A percentile compares a stretch with the other conserved stretches of the same genome.
phyloP scores from a whole-genome alignment of 495 filamentous ascomycete species.

The Sabuloglossum arenarium region DNA sequence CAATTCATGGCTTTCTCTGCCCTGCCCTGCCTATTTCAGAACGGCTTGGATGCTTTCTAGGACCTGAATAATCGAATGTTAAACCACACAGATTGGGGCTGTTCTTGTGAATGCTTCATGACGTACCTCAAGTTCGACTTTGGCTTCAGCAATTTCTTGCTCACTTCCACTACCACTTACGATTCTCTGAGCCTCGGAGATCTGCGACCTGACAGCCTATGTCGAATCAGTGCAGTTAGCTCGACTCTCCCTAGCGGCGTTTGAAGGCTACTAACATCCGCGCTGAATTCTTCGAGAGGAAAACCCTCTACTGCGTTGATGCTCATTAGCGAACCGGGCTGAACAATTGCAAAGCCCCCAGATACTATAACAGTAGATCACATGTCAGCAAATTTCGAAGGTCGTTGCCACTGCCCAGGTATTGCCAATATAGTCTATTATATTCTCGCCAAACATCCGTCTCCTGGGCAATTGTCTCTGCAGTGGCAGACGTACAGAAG shows the following conservation, averaged over 20 bases:
- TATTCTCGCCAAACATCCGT: neutral
- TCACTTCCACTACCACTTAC: conserved; percentile 78
- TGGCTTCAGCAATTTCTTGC: conserved; percentile 94
- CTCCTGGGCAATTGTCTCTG: neutral
- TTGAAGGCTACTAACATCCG: conserved; percentile 32
- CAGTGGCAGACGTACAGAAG: conserved; percentile 55
- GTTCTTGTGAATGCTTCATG: neutral
- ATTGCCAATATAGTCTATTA: neutral
- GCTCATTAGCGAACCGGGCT: conserved; percentile 84
- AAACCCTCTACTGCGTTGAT: conserved; percentile 96
- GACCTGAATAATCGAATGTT: neutral
- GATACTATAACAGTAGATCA: conserved; percentile 38
- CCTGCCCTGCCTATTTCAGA: neutral
- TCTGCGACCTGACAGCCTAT: conserved; percentile 48
- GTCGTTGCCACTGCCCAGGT: neutral
- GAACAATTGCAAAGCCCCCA: conserved; percentile 90
- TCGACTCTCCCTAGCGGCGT: neutral
- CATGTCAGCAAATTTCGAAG: neutral
- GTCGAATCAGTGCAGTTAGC: conserved; percentile 4
- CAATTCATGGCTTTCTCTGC: neutral
- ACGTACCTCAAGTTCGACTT: conserved; percentile 90
- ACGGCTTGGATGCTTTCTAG: neutral
- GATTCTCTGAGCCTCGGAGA: conserved; percentile 89
- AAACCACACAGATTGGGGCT: neutral
- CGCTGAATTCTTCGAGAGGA: conserved; percentile 85